Base-by-base conservation (phyloP, 306 rosid species). In the Quercus rubra region DNA sequence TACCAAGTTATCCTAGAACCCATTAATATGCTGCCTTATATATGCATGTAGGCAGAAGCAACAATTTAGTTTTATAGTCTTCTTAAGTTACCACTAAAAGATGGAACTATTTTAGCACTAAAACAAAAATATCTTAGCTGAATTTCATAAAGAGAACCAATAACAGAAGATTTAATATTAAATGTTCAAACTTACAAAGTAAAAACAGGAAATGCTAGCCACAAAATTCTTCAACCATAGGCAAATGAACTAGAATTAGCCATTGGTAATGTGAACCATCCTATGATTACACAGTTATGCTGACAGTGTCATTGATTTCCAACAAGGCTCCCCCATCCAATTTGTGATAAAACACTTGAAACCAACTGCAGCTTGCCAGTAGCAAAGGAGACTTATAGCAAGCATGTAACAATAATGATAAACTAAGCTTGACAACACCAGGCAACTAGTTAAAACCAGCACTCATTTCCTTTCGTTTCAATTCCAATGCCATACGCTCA, bases 401-500 rank as follows among this genome's bases (percentile, higher is more conserved):
- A 54, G 21, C 74, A 77, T 74, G 70, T 74, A 63, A 82, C 35
- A 69, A 46, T 46, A 41, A 52, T 58, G 18, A 77, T 62, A 85
- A 27, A 67, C 49, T 19, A 70, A 84, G 55, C 63, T 72, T 51
- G 83, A 67, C 64, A 59, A 77, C 70, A 25, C 43, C 46, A 55
- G 77, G 58, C 71, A 77, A 76, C 83, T 86, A 91, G 79, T 84
- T 86, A 73, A 89, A 86, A 78, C 87, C 76, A 14, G 84, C 49
- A n/a, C 82, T 81, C 77, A 87, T 78, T 85, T 92, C 92, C 85
- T 87, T 91, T 55, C 72, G 88, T 87, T 88, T 94, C 57, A 94
- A 77, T 76, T 94, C 94, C 61, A 94, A 82, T 41, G 86, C 85
- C 77, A 89, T 61, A 1, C 89, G 91, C 74, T 94, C 94, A 59